Conservation (phyloP, 2,329 filamentous ascomycete genomes). For the Cladosporium sp. region DNA sequence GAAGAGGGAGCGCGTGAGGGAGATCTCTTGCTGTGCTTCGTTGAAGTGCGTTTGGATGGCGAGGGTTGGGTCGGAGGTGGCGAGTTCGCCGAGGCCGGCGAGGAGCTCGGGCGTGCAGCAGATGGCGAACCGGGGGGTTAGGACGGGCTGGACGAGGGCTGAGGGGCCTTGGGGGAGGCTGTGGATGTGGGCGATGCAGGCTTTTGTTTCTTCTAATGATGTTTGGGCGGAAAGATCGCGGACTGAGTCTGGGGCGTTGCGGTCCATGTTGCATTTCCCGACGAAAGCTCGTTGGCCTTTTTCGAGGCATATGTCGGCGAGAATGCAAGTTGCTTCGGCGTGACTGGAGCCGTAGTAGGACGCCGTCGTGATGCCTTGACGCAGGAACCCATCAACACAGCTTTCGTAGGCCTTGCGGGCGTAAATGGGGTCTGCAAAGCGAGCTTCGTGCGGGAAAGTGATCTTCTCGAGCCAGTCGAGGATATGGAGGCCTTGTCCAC, state of each 20-base stretch:
- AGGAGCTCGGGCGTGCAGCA: conserved; percentile 53
- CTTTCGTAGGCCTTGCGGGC: conserved; percentile 38
- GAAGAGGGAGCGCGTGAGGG: conserved; percentile 44
- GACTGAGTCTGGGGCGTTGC: conserved; percentile 25
- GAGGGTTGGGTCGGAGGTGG: conserved; percentile 40
- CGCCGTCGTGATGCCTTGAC: conserved; percentile 57
- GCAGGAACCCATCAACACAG: conserved; percentile 53
- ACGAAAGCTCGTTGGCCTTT: conserved; percentile 55
- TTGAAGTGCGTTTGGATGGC: conserved; percentile 64
- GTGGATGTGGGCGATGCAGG: conserved; percentile 25
- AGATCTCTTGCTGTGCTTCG: conserved; percentile 56
- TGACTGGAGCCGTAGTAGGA: conserved; percentile 56
- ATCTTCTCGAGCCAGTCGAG: conserved; percentile 52
- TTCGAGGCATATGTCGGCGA: conserved; percentile 49
- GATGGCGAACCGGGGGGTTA: conserved; percentile 51
- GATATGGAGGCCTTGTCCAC: conserved; percentile 33
- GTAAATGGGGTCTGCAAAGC: conserved; percentile 34
- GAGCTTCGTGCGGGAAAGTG: conserved; percentile 15
- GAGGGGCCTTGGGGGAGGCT: conserved; percentile 14
- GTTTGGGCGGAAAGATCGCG: conserved; percentile 9
- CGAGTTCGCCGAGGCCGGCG: conserved; percentile 49
- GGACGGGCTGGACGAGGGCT: conserved; percentile 25
- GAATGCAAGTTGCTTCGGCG: conserved; percentile 49
- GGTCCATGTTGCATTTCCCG: conserved; percentile 46
- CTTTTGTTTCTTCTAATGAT: conserved; percentile 18